Evolutionary conservation across 805 yeast genomes (phyloP).

Genomic region (Ogataea angusta): DNA sequence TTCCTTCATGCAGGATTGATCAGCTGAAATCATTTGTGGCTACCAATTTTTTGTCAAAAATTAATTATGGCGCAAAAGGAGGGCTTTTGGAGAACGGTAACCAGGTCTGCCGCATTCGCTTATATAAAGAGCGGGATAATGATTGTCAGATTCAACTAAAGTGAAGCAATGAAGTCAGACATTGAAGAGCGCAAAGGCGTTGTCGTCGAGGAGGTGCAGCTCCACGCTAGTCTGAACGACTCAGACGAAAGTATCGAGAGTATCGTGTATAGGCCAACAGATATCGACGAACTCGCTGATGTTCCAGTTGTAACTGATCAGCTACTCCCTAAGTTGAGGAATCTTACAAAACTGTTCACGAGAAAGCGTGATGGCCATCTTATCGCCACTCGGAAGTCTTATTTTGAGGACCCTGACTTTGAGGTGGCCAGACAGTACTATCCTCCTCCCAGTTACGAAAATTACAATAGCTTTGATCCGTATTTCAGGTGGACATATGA

Average conservation of each 20-base stretch:
- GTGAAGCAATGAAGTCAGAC: not conserved
- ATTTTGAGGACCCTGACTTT: conserved; percentile 16
- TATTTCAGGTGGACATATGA: conserved; percentile 15
- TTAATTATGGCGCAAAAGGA: no score
- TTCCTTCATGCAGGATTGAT: no score
- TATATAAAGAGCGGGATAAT: no score
- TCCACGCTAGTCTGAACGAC: not conserved
- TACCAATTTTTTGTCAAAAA: no score
- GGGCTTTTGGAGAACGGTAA: no score
- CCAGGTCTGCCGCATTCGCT: no score
- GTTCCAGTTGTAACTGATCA: not conserved
- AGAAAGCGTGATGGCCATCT: conserved; percentile 4
- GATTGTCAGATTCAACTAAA: no score
- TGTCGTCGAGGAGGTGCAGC: not conserved
- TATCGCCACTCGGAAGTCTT: conserved; percentile 16
- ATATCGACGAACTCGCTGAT: not conserved
- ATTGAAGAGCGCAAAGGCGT: not conserved
- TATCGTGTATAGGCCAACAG: not conserved
- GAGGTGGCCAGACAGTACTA: conserved; percentile 12
- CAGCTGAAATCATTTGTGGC: no score
- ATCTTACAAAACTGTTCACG: conserved; percentile 9
- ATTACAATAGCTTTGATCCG: conserved; percentile 15
- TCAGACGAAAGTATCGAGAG: not conserved
- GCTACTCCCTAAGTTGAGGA: not conserved
- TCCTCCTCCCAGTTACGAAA: conserved; percentile 15